Evolutionary conservation across 2,329 filamentous ascomycete species (phyloP).

Genomic region (Monascus ruber): DNA sequence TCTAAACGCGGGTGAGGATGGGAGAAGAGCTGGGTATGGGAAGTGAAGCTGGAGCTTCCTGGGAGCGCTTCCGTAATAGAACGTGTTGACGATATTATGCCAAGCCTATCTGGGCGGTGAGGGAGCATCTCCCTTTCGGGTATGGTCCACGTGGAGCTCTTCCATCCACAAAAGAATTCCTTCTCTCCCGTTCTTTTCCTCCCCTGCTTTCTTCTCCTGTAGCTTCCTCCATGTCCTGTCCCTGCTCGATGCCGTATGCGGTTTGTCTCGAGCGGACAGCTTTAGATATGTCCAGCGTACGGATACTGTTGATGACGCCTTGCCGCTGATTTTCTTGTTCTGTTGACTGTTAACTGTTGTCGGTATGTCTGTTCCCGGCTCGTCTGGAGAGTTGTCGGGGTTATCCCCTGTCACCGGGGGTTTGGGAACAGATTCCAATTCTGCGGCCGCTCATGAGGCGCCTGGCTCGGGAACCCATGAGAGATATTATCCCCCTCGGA

Average conservation of each 20-base stretch:
- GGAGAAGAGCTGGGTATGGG: not conserved
- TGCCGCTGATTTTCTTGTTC: too few relatives aligned
- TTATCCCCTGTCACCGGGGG: too few relatives aligned
- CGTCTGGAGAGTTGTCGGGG: not conserved
- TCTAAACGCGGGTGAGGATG: slow-evolving; percentile 8
- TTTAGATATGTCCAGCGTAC: too few relatives aligned
- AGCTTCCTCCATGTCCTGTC: too few relatives aligned
- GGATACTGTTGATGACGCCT: too few relatives aligned
- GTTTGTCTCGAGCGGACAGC: too few relatives aligned
- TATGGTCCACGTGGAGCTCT: slow-evolving; percentile 3
- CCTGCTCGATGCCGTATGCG: too few relatives aligned
- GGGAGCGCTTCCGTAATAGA: slow-evolving; percentile 3
- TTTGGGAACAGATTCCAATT: too few relatives aligned
- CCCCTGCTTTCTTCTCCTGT: slow-evolving; percentile 1
- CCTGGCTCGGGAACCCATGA: slow-evolving; percentile 16
- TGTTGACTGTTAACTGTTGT: too few relatives aligned
- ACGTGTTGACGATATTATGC: slow-evolving; percentile 7
- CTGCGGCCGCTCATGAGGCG: slow-evolving; percentile 2
- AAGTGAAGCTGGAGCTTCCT: slow-evolving; percentile 2
- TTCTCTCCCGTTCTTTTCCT: slow-evolving; percentile 7
- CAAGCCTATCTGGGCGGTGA: slow-evolving; percentile 7
- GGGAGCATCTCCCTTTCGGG: slow-evolving; percentile 20
- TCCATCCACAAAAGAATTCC: slow-evolving; percentile 2
- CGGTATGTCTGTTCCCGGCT: not conserved
- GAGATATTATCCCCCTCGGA: slow-evolving; percentile 55